Evolutionary conservation across 2,329 filamentous ascomycete species (phyloP).

Genomic region (Xylaria hypoxylon): DNA sequence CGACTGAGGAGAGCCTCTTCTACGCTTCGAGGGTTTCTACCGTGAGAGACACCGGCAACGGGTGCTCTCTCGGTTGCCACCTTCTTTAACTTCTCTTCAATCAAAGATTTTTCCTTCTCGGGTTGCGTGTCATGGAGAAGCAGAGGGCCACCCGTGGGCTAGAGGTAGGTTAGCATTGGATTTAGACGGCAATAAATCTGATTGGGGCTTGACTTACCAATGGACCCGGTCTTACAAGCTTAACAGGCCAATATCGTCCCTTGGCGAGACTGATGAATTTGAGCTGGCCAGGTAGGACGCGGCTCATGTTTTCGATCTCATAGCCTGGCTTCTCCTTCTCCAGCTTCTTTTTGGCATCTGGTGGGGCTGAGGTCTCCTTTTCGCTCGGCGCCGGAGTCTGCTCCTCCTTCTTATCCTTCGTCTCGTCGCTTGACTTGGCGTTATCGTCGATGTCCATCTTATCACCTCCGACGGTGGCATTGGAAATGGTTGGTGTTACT

Average conservation of each 20-base stretch:
- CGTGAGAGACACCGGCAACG: slow-evolving; percentile 56
- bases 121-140: slow-evolving; percentile 88
- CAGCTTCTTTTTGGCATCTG: slow-evolving; percentile 83
- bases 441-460: slow-evolving; percentile 91
- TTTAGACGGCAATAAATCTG: not conserved
- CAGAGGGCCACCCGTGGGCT: slow-evolving; percentile 94
- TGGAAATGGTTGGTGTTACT: slow-evolving; percentile 76
- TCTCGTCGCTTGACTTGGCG: slow-evolving; percentile 60
- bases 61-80: slow-evolving; percentile 71
- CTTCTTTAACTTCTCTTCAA: slow-evolving; percentile 95
- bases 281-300: slow-evolving; percentile 90
- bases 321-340: slow-evolving; percentile 98
- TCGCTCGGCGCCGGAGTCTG: slow-evolving; percentile 62
- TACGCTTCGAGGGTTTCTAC: slow-evolving; percentile 48
- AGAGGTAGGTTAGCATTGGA: slow-evolving; percentile 55
- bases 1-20: slow-evolving; percentile 51
- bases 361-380: slow-evolving; percentile 65
- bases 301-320: slow-evolving; percentile 95
- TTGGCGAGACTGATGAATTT: slow-evolving; percentile 95
- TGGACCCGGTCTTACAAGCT: slow-evolving; percentile 56
- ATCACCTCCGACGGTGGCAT: slow-evolving; percentile 69
- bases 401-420: slow-evolving; percentile 72
- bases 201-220: slow-evolving; percentile 66
- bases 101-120: slow-evolving; percentile 79
- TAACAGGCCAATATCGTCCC: slow-evolving; percentile 91